A percentile compares a stretch with the other conserved stretches of the same genome.
These are phyloP conservation scores for Yarrowia porcina DNA, from an alignment of 805 yeast species.

Conservation along the genomic window DNA sequence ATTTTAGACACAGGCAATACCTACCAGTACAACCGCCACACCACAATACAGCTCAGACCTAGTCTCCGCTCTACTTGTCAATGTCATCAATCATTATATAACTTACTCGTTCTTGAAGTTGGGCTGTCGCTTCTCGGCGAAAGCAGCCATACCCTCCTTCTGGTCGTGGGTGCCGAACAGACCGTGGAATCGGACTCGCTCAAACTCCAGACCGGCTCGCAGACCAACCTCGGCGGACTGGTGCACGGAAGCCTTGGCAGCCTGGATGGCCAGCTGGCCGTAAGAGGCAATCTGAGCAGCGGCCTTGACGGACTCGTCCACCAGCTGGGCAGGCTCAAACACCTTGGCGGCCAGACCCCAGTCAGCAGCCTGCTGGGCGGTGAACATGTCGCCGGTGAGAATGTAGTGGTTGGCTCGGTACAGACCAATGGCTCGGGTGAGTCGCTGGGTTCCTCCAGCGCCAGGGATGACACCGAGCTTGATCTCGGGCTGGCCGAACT, in stretches of 20 bases:
- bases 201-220: slow-evolving; percentile 43
- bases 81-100: neutral
- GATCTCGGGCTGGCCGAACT: slow-evolving; percentile 54
- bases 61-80: too few relatives aligned
- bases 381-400: slow-evolving; percentile 47
- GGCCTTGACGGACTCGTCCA: slow-evolving; percentile 46
- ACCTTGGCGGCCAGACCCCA: slow-evolving; percentile 50
- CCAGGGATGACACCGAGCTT: slow-evolving; percentile 48
- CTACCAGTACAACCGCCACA: too few relatives aligned
- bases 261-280: slow-evolving; percentile 46
- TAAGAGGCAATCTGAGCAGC: slow-evolving; percentile 45
- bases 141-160: slow-evolving; percentile 51
- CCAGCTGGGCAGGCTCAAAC: slow-evolving; percentile 41
- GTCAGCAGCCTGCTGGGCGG: slow-evolving; percentile 45
- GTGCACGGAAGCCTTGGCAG: slow-evolving; percentile 48
- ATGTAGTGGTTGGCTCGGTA: slow-evolving; percentile 44
- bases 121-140: slow-evolving; percentile 47
- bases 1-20: too few relatives aligned
- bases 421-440: slow-evolving; percentile 43
- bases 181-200: slow-evolving; percentile 46
- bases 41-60: too few relatives aligned
- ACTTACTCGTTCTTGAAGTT: slow-evolving; percentile 38
- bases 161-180: slow-evolving; percentile 49
- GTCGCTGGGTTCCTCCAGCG: slow-evolving; percentile 47
- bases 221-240: slow-evolving; percentile 41